phyloP scores from a whole-genome alignment of 164 flowering plant species.

The Magnolia officinalis region DNA sequence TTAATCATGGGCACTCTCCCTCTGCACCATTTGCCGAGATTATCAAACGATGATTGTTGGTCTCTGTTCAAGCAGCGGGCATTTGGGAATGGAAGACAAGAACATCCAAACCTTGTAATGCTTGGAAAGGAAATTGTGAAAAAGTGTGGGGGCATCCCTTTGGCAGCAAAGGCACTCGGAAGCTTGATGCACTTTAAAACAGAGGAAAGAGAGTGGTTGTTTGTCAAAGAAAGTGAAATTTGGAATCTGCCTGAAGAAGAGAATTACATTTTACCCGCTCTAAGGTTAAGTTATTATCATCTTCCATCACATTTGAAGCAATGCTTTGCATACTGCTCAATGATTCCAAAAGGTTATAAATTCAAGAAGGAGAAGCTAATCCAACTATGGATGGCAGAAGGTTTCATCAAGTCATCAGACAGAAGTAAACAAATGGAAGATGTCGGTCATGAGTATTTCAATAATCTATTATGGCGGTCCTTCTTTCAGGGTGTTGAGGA shows the following conservation, averaged over 20 bases:
- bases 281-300: conserved; percentile 16
- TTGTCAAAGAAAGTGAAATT: background rate
- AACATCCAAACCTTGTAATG: conserved; percentile 1
- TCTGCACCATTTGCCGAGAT: background rate
- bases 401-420: conserved; percentile 5
- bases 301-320: conserved; percentile 19
- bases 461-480: conserved; percentile 4
- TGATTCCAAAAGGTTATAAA: conserved; percentile 15
- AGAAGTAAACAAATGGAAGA: conserved; percentile 5
- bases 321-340: conserved; percentile 18
- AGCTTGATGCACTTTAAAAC: conserved; percentile 10
- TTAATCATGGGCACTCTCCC: background rate
- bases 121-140: conserved; percentile 12
- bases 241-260: background rate
- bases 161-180: conserved; percentile 15
- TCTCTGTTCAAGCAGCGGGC: background rate
- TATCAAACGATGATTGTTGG: conserved; percentile 1
- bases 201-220: conserved; percentile 8
- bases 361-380: conserved; percentile 10
- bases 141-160: conserved; percentile 15
- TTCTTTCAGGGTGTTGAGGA: conserved; percentile 6
- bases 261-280: conserved; percentile 8
- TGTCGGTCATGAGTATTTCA: conserved; percentile 1
- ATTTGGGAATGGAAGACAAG: background rate
- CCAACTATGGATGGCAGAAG: conserved; percentile 20